Evolutionary conservation across 2,329 filamentous ascomycete species (phyloP), one percentile per base, ranked within the genome.

Genomic region (Verticillium longisporum): DNA sequence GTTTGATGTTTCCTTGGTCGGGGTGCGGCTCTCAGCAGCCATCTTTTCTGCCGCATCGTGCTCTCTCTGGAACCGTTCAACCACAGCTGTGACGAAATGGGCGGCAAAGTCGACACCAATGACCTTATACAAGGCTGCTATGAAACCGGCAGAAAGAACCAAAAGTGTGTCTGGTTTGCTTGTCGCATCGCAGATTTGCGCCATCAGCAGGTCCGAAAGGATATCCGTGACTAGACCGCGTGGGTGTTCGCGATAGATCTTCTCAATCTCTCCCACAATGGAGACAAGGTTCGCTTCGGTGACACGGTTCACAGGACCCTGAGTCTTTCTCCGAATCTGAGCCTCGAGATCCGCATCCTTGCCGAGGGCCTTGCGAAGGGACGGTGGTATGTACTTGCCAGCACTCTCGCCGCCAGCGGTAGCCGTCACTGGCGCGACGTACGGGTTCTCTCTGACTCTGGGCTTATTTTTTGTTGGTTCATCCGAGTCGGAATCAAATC

Each of bases 81-180:
- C 89, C 6, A 94, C 79, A 38, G 86, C 85, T 65, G 96, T 91
- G 9, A 97, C 78, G 31, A 97, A 80, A 68, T 96, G 89, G 0
- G 93, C 94, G 3, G 92, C 94, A 74, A 98, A 93, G 68, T 96
- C 94, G 14, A 88, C 88, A 6, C 95, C 95, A 55, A 95, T 83
- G 6, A 95, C 82, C 70, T 91, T 96, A 77, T 97, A 97, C 1
- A 96, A 75, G 0, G 92, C 92, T 5, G 94, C 87, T 38, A 94
- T 86, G 70, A 98, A 98, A 4, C 92, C 94, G 45, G 93, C 92
- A 61, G 92, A 89, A 11, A 98, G 83, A 58, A 97, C 92, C 60
- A 97, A 85, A 67, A 97, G 96, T 0, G 93, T 95, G 67, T 97
- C 94, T 5, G 90, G 87, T 2, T 97, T 79, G 54, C 81, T 86